phyloP scores from a whole-genome alignment of 2,329 filamentous ascomycete species.

The Aspergillus pseudotamarii region DNA sequence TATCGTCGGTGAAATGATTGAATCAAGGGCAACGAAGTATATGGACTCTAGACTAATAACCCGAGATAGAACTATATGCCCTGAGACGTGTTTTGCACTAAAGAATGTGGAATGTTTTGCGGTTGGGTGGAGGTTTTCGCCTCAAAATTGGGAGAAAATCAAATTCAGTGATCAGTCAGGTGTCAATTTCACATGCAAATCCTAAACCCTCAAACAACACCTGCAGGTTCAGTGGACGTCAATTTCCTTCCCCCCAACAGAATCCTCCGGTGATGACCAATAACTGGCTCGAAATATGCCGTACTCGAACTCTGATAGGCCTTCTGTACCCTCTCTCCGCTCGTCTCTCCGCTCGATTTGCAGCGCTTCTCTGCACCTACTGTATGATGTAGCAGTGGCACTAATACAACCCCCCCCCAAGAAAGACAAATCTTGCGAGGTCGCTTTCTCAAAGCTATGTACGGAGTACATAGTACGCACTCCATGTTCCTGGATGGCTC shows the following conservation, averaged over 20 bases:
- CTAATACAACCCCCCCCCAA: not conserved
- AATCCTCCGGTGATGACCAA: not conserved
- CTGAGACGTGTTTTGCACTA: not conserved
- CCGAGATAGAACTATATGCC: not conserved
- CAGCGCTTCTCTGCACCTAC: not conserved
- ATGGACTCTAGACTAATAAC: not conserved
- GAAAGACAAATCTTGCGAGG: not conserved
- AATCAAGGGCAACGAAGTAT: not conserved
- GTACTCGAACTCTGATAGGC: not conserved
- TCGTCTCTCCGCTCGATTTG: not conserved
- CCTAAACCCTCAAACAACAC: not conserved
- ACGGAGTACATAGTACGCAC: not conserved
- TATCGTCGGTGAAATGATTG: not conserved
- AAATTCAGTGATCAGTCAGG: not conserved
- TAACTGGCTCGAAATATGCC: not conserved
- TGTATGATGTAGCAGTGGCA: not conserved
- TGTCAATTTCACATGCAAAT: slow-evolving; percentile 4
- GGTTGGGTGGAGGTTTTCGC: not conserved
- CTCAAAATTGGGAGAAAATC: not conserved
- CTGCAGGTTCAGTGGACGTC: not conserved
- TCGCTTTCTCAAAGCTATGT: not conserved
- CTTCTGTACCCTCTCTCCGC: not conserved
- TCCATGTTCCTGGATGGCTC: not conserved
- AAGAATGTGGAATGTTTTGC: not conserved
- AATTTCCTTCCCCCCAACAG: not conserved